Conservation (phyloP, 2,329 filamentous ascomycete genomes). For the Colletotrichum sp. region DNA sequence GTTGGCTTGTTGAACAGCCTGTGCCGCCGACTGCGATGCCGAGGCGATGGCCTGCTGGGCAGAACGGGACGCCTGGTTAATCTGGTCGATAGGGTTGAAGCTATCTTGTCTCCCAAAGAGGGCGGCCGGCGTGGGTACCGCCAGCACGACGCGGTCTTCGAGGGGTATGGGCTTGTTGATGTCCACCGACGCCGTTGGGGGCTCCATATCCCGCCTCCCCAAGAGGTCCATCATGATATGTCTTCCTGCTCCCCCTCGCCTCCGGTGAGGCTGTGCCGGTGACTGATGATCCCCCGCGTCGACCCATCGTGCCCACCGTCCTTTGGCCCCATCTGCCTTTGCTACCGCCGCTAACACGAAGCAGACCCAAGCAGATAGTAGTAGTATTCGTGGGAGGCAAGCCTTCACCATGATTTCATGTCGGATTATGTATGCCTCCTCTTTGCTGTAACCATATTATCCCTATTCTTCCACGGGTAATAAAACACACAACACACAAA, state of each 20-base stretch:
- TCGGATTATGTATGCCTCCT: slow-evolving; percentile 11
- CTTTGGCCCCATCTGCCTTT: neutral
- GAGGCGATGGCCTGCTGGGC: slow-evolving; percentile 19
- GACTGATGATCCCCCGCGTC: neutral
- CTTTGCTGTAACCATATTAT: neutral
- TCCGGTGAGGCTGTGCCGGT: slow-evolving; percentile 1
- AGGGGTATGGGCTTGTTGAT: neutral
- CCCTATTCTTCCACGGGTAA: neutral
- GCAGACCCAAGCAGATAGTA: neutral
- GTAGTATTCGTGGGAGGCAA: slow-evolving; percentile 15
- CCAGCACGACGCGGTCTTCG: slow-evolving; percentile 14
- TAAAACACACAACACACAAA: neutral
- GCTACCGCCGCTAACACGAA: neutral
- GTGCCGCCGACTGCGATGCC: slow-evolving; percentile 14
- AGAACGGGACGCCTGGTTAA: slow-evolving; percentile 14
- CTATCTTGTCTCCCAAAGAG: slow-evolving; percentile 8
- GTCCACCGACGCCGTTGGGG: slow-evolving; percentile 7
- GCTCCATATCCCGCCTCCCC: neutral
- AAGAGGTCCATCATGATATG: neutral
- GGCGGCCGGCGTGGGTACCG: slow-evolving; percentile 9
- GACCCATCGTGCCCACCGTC: neutral
- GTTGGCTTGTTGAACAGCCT: slow-evolving; percentile 29
- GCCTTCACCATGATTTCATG: slow-evolving; percentile 22
- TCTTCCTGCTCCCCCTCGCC: neutral
- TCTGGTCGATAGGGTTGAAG: slow-evolving; percentile 12